Evolutionary conservation across 2,329 filamentous ascomycete genomes (phyloP).

Genomic region (Arthrobotrys megalospora): DNA sequence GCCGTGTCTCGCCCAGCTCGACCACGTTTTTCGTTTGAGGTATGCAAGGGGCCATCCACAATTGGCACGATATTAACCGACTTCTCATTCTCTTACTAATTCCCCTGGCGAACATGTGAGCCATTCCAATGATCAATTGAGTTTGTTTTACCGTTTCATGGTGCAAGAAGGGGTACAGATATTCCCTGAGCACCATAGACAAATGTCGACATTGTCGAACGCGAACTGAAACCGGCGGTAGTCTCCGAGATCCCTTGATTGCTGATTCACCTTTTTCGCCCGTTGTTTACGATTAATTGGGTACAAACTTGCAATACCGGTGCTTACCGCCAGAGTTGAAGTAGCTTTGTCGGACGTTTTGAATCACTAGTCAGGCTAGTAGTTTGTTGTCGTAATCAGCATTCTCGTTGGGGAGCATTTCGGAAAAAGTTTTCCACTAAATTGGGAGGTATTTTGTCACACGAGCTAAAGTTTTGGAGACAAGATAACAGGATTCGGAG

Average conservation of each 20-base stretch:
- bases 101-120: constrained; percentile 10
- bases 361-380: neutral
- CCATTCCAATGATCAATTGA: neutral
- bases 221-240: constrained; percentile 23
- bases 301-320: neutral
- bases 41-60: neutral
- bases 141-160: constrained; percentile 21
- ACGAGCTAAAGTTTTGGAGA: neutral
- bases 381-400: constrained; percentile 4
- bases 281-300: constrained; percentile 8
- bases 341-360: constrained; percentile 9
- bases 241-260: constrained; percentile 30
- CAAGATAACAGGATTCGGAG: neutral
- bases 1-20: no score
- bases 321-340: constrained; percentile 17
- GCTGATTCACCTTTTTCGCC: constrained; percentile 1
- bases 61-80: no score
- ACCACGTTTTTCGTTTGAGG: neutral
- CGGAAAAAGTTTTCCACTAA: constrained; percentile 1
- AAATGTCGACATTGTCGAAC: constrained; percentile 14
- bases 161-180: neutral
- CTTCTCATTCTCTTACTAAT: neutral
- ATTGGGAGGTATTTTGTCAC: constrained; percentile 20
- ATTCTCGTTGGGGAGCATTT: neutral
- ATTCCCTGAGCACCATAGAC: neutral